Base-by-base conservation (phyloP, 768 basidiomycete species). In the Phlebiopsis flavidoalba region DNA sequence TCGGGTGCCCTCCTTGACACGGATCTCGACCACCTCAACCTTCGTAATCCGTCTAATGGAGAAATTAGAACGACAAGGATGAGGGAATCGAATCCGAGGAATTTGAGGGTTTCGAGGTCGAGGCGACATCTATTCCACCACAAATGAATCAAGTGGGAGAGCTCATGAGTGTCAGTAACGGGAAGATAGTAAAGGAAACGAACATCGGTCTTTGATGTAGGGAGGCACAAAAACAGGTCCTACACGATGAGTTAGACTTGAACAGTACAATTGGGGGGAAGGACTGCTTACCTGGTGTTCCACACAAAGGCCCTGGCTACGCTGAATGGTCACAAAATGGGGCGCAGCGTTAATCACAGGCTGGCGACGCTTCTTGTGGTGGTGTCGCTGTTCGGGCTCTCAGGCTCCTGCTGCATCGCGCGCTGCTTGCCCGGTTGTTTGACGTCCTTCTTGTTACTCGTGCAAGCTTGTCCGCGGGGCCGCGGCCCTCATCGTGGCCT, bases 181-280 rank as follows among this genome's bases (percentile, higher is more conserved):
- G 58, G 66, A 36, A 51, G 57, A 55, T 62, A 61, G 63, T 63
- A 48, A 69, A 66, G 57, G 60, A 46, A 52, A 84, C 90, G 74
- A 72, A 93, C 91, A 93, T 83, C 91, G 77, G 70, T 93, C 91
- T 73, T 93, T 93, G 77, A 91, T 91, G 67, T 93, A 93, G 5
- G 91, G 88, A 19, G 91, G 91, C 15, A 93, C 86, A 65, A 93
- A 93, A 93, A 93, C 19, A 93, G 79, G 65, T 93, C 91, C 91
- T 93, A 56, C 12, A 47, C n/a, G n/a, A n/a, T n/a, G 19, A 57
- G 46, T 48, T 43, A 55, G 51, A 33, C 22, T 17, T 43, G 15
- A 45, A n/a, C 5, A 17, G 11, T 3, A 36, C 17, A 31, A 6
- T 31, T 31, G 26, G 26, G 26, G 26, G 43, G 3, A 11, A 45